A percentile compares a stretch with the other conserved stretches of the same genome.
phyloP scores from a whole-genome alignment of 1,284 basidiomycete genomes.

The Marasmius tenuissimus region DNA sequence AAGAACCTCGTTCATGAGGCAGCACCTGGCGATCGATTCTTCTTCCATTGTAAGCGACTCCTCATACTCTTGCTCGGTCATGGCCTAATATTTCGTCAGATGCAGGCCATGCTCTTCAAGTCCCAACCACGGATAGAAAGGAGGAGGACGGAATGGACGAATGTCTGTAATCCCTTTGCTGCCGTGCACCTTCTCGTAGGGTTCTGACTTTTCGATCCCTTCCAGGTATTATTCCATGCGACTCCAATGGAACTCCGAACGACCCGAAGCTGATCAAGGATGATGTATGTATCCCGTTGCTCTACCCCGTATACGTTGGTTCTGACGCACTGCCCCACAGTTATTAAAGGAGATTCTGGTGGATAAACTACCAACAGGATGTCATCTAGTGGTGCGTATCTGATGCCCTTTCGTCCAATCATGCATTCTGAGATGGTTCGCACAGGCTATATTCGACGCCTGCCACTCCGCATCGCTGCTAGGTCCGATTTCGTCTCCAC shows the following conservation, averaged over 20 bases:
- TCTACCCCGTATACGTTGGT: neutral
- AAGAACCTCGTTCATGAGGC: conserved; percentile 25
- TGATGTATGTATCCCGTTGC: conserved; percentile 27
- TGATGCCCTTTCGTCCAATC: neutral
- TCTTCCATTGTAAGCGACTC: conserved; percentile 32
- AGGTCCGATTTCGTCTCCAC: conserved; percentile 21
- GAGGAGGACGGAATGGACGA: conserved; percentile 39
- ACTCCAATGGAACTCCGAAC: conserved; percentile 12
- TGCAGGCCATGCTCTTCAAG: conserved; percentile 36
- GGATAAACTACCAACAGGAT: conserved; percentile 37
- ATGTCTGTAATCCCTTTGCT: conserved; percentile 22
- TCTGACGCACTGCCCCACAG: conserved; percentile 17
- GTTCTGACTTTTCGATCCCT: neutral
- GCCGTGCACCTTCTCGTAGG: too few relatives aligned
- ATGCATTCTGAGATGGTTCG: too few relatives aligned
- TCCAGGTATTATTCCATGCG: conserved; percentile 19
- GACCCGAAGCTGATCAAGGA: conserved; percentile 29
- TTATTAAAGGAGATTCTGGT: conserved; percentile 39
- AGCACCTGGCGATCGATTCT: conserved; percentile 33
- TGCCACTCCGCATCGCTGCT: conserved; percentile 49
- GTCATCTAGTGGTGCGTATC: conserved; percentile 35
- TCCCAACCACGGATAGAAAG: conserved; percentile 23
- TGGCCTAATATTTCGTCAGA: conserved; percentile 15
- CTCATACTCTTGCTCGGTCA: neutral
- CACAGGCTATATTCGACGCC: conserved; percentile 45